phyloP scores from a whole-genome alignment of 345 rosid species.

The Pugionium cornutum region DNA sequence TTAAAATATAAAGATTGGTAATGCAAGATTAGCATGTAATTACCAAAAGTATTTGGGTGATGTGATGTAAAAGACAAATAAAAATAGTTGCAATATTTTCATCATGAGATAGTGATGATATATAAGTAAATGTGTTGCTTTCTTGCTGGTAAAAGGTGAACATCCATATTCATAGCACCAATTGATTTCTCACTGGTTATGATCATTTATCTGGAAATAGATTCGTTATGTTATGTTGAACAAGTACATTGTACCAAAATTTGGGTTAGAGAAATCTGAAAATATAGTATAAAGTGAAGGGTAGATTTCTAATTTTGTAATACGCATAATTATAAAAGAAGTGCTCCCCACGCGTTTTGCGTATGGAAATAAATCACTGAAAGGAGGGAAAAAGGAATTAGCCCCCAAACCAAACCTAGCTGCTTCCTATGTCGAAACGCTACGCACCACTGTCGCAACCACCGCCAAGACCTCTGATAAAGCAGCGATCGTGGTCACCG shows the following conservation, averaged over 20 bases:
- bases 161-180: neutral
- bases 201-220: neutral
- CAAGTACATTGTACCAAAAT: neutral
- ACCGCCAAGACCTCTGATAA: slow-evolving; percentile 46
- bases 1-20: too few species aligned
- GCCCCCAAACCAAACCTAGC: slow-evolving; percentile 24
- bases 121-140: neutral
- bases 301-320: neutral
- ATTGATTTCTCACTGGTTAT: neutral
- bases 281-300: slow-evolving; percentile 5
- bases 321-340: neutral
- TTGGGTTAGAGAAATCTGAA: neutral
- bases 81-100: too few species aligned
- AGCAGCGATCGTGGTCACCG: slow-evolving; percentile 81
- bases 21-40: too few species aligned
- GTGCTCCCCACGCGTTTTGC: slow-evolving; percentile 33
- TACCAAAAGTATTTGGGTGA: too few species aligned
- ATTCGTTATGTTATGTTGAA: neutral
- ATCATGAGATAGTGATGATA: neutral
- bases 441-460: slow-evolving; percentile 34
- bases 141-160: neutral
- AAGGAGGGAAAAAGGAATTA: neutral
- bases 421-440: slow-evolving; percentile 33
- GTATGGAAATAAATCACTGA: slow-evolving; percentile 16
- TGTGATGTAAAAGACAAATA: too few species aligned